Evolutionary conservation across 805 yeast genomes (phyloP), one percentile per base, ranked within the genome.

Genomic region (Ogataea nitratoaversa): DNA sequence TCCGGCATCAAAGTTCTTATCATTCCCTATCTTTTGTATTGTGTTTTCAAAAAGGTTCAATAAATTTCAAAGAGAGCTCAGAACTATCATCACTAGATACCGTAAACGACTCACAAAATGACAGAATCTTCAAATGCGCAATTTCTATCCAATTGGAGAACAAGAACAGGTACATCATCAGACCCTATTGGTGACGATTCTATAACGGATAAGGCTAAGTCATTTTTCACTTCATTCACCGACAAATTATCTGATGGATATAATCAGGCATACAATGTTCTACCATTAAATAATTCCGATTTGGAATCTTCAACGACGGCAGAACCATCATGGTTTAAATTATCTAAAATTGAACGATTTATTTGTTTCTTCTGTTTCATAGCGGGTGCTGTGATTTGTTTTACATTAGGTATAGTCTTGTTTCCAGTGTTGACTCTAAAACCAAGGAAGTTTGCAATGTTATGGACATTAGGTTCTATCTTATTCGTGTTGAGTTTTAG

Each of bases 381-480:
- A 4, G 70, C 76, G 0, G 93, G 90, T 0, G 76, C 96, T 0
- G 65, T 74, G n/a, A 78, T 83, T 2, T 88, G 96, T 56, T 93
- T 91, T 62, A 72, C 80, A 11, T 62, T 91, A 20, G 86, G 96
- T 48, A 76, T 91, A 47, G 78, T 88, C 34, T 65, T 91, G 53
- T 82, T 93, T 60, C 99, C 99, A 0, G 89, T 91, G 13, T 67
- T 93, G 48, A 90, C 95, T 2, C 65, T 89, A 37, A 82, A 85
- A 51, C 99, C 98, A 13, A 72, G 95, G 36, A 93, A 93, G 61
- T 91, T 93, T 59, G 97, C 95, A 11, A 67, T 81, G 50, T 57
- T 84, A 25, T 93, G 99, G 98, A 79, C 96, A 2, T 68, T 91
- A 64, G 99, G 98, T 0, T 84, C 95, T 2, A 57, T 93, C 12